A percentile compares a stretch with the other conserved stretches of the same genome.
Evolutionary conservation across 2,329 filamentous ascomycete species (phyloP).

Genomic region (Venturia pyrina): DNA sequence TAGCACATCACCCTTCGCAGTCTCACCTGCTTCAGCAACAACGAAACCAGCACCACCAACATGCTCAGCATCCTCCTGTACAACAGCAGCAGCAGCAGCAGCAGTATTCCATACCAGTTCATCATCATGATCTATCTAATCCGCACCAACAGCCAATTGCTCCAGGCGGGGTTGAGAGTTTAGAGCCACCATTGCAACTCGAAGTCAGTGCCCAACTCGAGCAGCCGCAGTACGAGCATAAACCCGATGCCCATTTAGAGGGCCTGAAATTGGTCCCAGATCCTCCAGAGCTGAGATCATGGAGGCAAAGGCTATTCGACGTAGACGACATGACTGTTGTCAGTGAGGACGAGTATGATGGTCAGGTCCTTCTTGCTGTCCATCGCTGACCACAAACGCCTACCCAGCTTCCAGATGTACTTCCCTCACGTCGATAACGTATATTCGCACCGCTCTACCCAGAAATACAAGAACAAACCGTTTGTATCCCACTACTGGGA

Average conservation of each 20-base stretch:
- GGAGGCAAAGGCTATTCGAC: constrained; percentile 64
- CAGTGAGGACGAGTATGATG: constrained; percentile 59
- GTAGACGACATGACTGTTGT: constrained; percentile 64
- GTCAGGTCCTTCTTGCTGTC: constrained; percentile 9
- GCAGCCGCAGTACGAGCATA: neutral
- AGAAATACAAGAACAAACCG: constrained; percentile 71
- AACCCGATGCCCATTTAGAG: constrained; percentile 23
- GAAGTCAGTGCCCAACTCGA: neutral
- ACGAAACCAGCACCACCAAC: neutral
- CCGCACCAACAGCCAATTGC: neutral
- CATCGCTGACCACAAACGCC: constrained; percentile 13
- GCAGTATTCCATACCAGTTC: constrained; percentile 4
- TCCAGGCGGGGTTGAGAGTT: neutral
- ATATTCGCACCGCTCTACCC: constrained; percentile 74
- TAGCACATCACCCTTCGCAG: neutral
- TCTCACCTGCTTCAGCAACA: neutral
- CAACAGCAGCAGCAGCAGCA: neutral
- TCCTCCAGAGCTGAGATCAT: constrained; percentile 57
- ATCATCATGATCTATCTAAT: neutral
- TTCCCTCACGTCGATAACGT: constrained; percentile 78
- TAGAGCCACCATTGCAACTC: neutral
- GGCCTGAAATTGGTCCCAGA: constrained; percentile 48
- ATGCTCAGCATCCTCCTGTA: neutral
- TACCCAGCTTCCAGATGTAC: constrained; percentile 60
- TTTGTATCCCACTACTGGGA: constrained; percentile 80